phyloP scores from a whole-genome alignment of 495 filamentous ascomycete species.

The Hypoxylon intermedium region DNA sequence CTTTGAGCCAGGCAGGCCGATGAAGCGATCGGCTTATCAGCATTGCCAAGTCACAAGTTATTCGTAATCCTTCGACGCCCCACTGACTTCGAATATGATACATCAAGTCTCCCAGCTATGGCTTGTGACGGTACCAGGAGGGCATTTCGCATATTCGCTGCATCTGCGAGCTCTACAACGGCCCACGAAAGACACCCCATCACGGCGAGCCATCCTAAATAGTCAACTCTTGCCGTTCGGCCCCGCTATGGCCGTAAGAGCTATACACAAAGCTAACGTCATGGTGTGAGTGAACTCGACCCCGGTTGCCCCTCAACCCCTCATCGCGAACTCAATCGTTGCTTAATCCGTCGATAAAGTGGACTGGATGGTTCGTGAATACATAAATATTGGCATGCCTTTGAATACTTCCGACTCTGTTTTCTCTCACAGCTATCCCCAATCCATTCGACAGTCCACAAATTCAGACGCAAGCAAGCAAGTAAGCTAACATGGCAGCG shows the following conservation, averaged over 20 bases:
- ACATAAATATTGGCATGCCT: slow-evolving; percentile 7
- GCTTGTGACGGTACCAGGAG: not conserved
- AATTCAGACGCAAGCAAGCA: not conserved
- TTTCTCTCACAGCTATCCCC: not conserved
- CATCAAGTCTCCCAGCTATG: not conserved
- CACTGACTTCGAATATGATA: not conserved
- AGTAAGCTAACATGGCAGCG: slow-evolving; percentile 37
- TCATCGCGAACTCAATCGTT: slow-evolving; percentile 19
- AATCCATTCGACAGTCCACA: not conserved
- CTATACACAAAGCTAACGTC: slow-evolving; percentile 21
- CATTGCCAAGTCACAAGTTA: not conserved
- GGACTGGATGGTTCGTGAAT: not conserved
- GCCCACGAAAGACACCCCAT: not conserved
- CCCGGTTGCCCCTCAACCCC: slow-evolving; percentile 20
- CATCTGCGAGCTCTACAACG: not conserved
- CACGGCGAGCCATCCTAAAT: slow-evolving; percentile 19
- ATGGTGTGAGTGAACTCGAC: slow-evolving; percentile 20
- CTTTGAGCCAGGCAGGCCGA: not conserved
- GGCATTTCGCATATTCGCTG: not conserved
- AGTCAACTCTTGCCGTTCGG: slow-evolving; percentile 27
- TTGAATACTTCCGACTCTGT: not conserved
- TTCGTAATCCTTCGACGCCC: not conserved
- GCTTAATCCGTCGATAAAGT: not conserved
- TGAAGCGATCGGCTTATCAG: not conserved
- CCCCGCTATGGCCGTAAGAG: slow-evolving; percentile 23